phyloP scores from a whole-genome alignment of 192 early-diverging fungal genomes.

The Linnemannia schmuckeri region DNA sequence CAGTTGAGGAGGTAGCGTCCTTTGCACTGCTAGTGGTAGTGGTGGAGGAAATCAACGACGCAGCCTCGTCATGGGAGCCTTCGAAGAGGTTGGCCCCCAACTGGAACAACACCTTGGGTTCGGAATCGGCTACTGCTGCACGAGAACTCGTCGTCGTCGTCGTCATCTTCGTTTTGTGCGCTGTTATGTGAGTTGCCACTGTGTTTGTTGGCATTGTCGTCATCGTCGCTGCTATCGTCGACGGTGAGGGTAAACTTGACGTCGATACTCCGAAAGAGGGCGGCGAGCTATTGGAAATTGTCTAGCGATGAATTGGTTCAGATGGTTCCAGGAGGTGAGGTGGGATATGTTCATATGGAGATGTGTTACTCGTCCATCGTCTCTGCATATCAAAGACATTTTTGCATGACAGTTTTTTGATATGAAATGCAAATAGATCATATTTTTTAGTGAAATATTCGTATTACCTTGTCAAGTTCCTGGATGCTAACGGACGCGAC shows the following conservation, averaged over 20 bases:
- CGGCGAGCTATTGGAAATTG: slow-evolving; percentile 34
- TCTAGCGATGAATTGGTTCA: slow-evolving; percentile 41
- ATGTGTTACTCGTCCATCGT: slow-evolving; percentile 6
- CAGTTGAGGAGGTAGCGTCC: background rate
- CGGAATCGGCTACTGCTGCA: background rate
- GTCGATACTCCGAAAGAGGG: slow-evolving; percentile 24
- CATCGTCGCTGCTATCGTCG: background rate
- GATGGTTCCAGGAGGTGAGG: slow-evolving; percentile 17
- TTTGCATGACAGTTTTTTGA: no score
- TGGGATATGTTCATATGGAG: background rate
- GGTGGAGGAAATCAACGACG: background rate
- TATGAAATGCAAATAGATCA: background rate
- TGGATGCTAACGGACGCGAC: background rate
- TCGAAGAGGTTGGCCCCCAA: slow-evolving; percentile 20
- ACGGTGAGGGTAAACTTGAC: slow-evolving; percentile 28
- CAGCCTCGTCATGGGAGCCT: background rate
- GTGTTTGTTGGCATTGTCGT: slow-evolving; percentile 6
- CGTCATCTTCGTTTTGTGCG: no score
- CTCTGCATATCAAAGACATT: background rate
- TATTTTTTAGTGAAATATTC: background rate
- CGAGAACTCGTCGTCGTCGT: background rate
- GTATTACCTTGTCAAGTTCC: slow-evolving; percentile 22
- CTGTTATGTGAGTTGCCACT: background rate
- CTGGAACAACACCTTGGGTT: background rate
- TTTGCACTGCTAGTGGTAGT: background rate